Base-by-base conservation (phyloP, 2,329 filamentous ascomycete species). In the Sporothrix protearum region DNA sequence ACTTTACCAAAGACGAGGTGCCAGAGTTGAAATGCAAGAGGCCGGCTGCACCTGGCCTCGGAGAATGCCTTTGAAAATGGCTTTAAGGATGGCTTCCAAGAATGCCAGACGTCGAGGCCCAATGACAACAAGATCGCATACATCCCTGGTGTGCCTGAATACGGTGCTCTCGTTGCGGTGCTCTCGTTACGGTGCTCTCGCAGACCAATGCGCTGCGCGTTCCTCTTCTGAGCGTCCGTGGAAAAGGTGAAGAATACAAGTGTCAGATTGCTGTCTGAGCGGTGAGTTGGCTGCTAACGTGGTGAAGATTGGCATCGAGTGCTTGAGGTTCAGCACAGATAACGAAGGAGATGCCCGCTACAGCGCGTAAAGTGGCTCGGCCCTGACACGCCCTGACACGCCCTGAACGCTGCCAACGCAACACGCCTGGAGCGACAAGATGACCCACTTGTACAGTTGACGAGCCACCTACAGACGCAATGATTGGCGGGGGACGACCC, bases 401-500 rank as follows among this genome's bases (percentile, higher is more conserved):
- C 30, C 30, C 28, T 33, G 28, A 28, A 12, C 14, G 2, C 45
- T 8, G 22, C 49, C 22, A 53, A 28, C 49, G 28, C 19, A 14
- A 39, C 33, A 39, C 57, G 57, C n/a, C 57, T 42, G 19, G 57
- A 57, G 53, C 10, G 28, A 30, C 36, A 14, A 28, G 1, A 1
- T 10, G 71, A 8, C 51, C 73, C 73, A 51, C 73, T 71, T 73
- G 67, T 59, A 66, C 71, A 69, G 63, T 47, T 55, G 71, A 30
- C 68, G 33, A 36, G 9, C 10, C 19, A 39, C 57, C 2, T 22
- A n/a, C 57, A 4, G 5, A 8, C 33, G 3, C n/a, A n/a, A n/a
- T 45, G 59, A 63, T 63, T 63, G 59, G 59, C n/a, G 59, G 59
- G 53, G 53, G 36, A 64, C 59, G 59, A 45, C 59, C 59, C 59